Base-by-base conservation (phyloP, 805 yeast species). In the Lipomyces lipofer region DNA sequence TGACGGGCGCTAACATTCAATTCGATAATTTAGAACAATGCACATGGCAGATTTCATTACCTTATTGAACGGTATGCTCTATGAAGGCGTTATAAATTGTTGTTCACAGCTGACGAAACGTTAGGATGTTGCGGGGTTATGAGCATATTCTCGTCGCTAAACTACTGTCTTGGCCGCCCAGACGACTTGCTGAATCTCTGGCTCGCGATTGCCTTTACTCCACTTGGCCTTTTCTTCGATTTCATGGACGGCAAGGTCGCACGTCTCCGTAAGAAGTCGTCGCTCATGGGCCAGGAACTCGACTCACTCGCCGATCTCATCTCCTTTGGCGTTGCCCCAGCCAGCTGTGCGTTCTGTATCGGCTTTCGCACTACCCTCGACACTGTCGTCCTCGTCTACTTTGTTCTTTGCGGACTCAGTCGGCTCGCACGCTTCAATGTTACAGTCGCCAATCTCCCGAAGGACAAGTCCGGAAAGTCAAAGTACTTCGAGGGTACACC, bases 221-320 rank as follows among this genome's bases (percentile, higher is more conserved):
- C 87, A n/a, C 75, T 92, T 63, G 99, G 99, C 4, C 80, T 92
- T 66, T 89, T 94, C 69, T 92, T 92, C 70, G 99, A 92, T 71
- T 90, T 94, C 69, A 87, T 94, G 69, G 99, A 94, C 69, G 99
- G 99, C 32, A 83, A 95, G 65, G 99, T 92, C 6, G 99, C 99
- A 3, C 81, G 99, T 67, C 79, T 94, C 74, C 82, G 97, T 73
- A 86, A 90, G 69, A 89, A 91, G 74, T 81, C 95, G 2, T 85
- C 95, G 10, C 78, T 94, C 51, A 88, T 94, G 87, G 99, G 99
- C 57, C 98, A 94, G 72, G 99, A 94, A 73, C 80, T 94, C 66
- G 99, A 94, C 69, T 91, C 97, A 1, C 78, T 94, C 64, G 99
- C 99, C 21, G 99, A 94, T 72, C 80, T 94, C 66, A 43, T 52